Percentiles rank a stretch among this genome's conserved stretches.
phyloP scores from a whole-genome alignment of 2,329 filamentous ascomycete species.

The Aureobasidium vineae region DNA sequence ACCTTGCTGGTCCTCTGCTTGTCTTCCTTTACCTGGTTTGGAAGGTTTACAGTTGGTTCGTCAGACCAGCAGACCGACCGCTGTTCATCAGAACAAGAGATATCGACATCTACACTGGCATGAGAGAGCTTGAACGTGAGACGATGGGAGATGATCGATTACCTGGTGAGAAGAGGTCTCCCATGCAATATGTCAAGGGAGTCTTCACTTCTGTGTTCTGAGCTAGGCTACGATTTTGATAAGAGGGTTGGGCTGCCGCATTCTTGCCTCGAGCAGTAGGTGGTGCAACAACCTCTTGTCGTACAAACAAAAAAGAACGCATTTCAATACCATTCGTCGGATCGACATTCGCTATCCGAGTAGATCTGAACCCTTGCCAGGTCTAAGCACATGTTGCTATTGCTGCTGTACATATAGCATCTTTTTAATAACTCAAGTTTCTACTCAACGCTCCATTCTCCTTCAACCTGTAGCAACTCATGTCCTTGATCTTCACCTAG shows the following conservation, averaged over 20 bases:
- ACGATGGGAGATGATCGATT: background rate
- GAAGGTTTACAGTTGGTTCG: slow-evolving; percentile 30
- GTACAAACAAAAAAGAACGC: background rate
- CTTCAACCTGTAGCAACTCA: background rate
- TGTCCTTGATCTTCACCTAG: background rate
- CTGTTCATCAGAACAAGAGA: slow-evolving; percentile 29
- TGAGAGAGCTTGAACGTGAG: slow-evolving; percentile 8
- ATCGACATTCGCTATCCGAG: background rate
- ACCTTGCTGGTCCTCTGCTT: slow-evolving; percentile 32
- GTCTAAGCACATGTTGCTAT: background rate
- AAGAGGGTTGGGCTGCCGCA: background rate
- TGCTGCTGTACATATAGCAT: background rate
- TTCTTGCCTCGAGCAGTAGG: background rate
- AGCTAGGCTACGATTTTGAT: background rate
- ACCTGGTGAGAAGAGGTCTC: background rate
- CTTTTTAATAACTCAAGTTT: background rate
- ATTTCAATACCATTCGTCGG: too few species aligned
- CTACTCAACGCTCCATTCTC: background rate
- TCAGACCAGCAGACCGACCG: slow-evolving; percentile 20
- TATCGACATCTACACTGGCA: slow-evolving; percentile 31
- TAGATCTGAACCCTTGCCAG: background rate
- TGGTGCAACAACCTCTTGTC: background rate
- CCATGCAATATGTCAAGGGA: background rate
- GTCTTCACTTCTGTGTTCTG: background rate
- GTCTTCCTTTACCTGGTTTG: slow-evolving; percentile 31